Evolutionary conservation across 2,329 filamentous ascomycete genomes (phyloP), one percentile per base, ranked within the genome.

Genomic region (Cryphonectria naterciae): DNA sequence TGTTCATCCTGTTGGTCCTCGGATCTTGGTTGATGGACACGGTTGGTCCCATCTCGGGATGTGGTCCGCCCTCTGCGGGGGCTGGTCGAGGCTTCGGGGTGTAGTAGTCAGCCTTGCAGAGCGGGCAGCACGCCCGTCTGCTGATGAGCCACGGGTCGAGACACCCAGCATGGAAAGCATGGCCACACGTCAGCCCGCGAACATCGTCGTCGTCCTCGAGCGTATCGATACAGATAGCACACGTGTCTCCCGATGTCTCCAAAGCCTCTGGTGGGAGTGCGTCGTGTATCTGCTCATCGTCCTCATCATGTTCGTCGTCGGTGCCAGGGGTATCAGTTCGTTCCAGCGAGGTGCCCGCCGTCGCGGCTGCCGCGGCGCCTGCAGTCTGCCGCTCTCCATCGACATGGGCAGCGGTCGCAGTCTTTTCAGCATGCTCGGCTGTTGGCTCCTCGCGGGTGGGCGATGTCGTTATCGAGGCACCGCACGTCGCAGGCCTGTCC

Each of bases 81-180:
- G 80, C 78, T 3, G 92, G 85, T 22, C 94, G 92, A 66, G 94
- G 93, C 82, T 98, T 98, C 0, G 96, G 95, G 2, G 94, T 91
- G 80, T 97, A 98, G 81, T 98, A 99, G 79, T 99, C 96, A 56
- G 95, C 93, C 83, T 99, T 99, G 86, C 96, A 99, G 8, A 99
- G 90, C 7, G 96, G 96, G 80, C 96, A 99, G 84, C 95, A 98
- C 37, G 96, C 96, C 75, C 95, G 91, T 74, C 96, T 90, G 78
- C 93, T 95, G 13, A 96, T 99, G 74, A 99, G 84, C 96, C 96
- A 99, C 15, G 96, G 96, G 76, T 99, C 96, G 65, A 99, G 89
- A 79, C 96, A 99, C 54, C 92, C 93, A 66, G 94, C 95, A 80
- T 99, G 96, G 88, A 98, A 99, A 68, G 95, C 95, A 81, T 99